Evolutionary conservation across 2,329 filamentous ascomycete genomes (phyloP).

Genomic region (Blumeria graminis): DNA sequence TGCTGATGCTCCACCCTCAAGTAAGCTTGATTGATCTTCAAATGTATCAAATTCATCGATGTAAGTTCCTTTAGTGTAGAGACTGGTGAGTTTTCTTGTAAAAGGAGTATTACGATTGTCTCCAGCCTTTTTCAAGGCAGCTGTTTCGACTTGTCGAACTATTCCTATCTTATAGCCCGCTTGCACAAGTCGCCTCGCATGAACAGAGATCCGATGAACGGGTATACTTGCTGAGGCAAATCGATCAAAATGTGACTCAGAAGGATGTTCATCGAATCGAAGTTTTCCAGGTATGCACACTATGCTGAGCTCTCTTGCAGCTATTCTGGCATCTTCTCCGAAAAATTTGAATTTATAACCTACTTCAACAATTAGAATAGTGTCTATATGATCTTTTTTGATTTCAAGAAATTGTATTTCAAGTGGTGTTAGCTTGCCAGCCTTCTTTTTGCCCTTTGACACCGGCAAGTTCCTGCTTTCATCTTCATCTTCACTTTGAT

Average conservation of each 20-base stretch:
- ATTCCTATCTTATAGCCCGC: conserved; percentile 93
- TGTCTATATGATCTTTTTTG: conserved; percentile 76
- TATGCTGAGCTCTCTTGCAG: conserved; percentile 76
- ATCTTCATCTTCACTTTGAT: conserved; percentile 33
- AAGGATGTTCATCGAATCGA: conserved; percentile 80
- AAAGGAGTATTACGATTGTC: conserved; percentile 90
- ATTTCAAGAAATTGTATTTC: conserved; percentile 85
- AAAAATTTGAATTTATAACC: conserved; percentile 98
- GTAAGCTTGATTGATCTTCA: conserved; percentile 27
- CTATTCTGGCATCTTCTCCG: conserved; percentile 75
- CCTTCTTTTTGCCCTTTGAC: conserved; percentile 47
- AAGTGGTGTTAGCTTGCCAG: conserved; percentile 73
- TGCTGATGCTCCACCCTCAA: conserved; percentile 32
- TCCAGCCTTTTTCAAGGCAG: conserved; percentile 80
- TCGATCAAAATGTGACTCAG: conserved; percentile 72
- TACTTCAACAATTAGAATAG: conserved; percentile 75
- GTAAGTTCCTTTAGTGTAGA: conserved; percentile 96
- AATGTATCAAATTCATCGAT: conserved; percentile 79
- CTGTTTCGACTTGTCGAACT: conserved; percentile 82
- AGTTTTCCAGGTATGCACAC: conserved; percentile 93
- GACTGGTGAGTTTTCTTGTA: conserved; percentile 72
- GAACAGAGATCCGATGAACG: conserved; percentile 71
- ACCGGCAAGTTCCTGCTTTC: conserved; percentile 25
- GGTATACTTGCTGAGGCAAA: conserved; percentile 95
- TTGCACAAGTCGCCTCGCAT: conserved; percentile 75